These are phyloP conservation scores for Penicillium atrosanguineum DNA, from an alignment of 495 filamentous ascomycete genomes.

Conservation along the genomic window DNA sequence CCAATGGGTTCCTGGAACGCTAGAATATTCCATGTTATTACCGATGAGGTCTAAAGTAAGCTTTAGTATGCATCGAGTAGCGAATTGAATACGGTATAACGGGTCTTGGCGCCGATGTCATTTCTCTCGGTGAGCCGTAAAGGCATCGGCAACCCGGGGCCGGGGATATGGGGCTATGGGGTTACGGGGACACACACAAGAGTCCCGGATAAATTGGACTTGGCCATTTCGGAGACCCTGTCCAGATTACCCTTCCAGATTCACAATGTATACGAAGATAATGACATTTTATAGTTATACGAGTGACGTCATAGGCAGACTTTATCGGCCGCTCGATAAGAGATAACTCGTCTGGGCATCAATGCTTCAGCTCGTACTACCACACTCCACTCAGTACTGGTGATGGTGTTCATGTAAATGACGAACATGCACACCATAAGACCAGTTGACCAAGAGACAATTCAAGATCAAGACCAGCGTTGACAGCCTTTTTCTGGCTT, in stretches of 20 bases:
- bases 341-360: too few species aligned
- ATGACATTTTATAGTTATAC: too few species aligned
- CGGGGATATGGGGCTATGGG: slow-evolving; percentile 1
- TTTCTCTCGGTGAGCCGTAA: slow-evolving; percentile 26
- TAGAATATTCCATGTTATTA: not conserved
- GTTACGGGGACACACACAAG: not conserved
- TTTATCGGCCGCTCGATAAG: too few species aligned
- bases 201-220: not conserved
- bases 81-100: not conserved
- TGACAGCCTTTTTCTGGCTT: not conserved
- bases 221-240: not conserved
- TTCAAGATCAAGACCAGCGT: not conserved
- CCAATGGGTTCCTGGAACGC: not conserved
- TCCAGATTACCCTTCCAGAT: too few species aligned
- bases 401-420: not conserved
- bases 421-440: not conserved
- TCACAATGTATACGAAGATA: too few species aligned
- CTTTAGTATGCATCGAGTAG: not conserved
- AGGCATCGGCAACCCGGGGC: slow-evolving; percentile 28
- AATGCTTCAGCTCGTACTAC: too few species aligned
- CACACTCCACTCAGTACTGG: too few species aligned
- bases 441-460: not conserved
- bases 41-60: not conserved
- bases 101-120: slow-evolving; percentile 9
- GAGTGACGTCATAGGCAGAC: too few species aligned